A percentile compares a stretch with the other conserved stretches of the same genome.
phyloP scores from a whole-genome alignment of 2,329 filamentous ascomycete genomes.

The Colletotrichum euphorbiae region DNA sequence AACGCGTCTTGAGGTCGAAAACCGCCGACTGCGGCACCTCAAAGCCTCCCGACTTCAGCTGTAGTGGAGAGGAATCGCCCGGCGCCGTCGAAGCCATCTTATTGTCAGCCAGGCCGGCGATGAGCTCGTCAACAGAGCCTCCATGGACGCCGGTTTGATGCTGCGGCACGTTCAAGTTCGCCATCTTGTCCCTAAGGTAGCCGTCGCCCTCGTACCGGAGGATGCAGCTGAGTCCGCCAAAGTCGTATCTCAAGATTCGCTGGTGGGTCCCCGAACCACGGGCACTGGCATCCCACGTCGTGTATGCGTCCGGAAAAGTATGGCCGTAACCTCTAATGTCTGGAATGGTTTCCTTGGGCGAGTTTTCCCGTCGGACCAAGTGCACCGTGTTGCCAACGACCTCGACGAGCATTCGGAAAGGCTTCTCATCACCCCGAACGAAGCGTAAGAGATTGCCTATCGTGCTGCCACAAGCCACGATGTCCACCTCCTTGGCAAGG shows the following conservation, averaged over 20 bases:
- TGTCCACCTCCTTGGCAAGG: conserved; percentile 54
- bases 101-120: neutral
- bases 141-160: neutral
- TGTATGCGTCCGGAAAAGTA: conserved; percentile 74
- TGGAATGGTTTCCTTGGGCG: conserved; percentile 66
- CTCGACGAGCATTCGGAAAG: conserved; percentile 71
- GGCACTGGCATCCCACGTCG: conserved; percentile 68
- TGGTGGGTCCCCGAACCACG: conserved; percentile 71
- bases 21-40: conserved; percentile 47
- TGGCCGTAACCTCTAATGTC: conserved; percentile 73
- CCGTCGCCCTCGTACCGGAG: conserved; percentile 71
- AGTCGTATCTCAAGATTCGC: conserved; percentile 67
- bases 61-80: neutral
- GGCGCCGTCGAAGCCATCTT: neutral
- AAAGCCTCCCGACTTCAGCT: conserved; percentile 42
- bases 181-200: conserved; percentile 51
- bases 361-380: conserved; percentile 71
- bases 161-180: neutral
- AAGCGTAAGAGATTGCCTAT: conserved; percentile 72
- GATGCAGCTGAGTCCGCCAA: conserved; percentile 63
- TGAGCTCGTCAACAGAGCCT: neutral
- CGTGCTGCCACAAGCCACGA: conserved; percentile 71
- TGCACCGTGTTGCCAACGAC: conserved; percentile 68
- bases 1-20: conserved; percentile 60
- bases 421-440: conserved; percentile 53